phyloP scores from a whole-genome alignment of 139 green algal genomes.

The Chlorella sp. region DNA sequence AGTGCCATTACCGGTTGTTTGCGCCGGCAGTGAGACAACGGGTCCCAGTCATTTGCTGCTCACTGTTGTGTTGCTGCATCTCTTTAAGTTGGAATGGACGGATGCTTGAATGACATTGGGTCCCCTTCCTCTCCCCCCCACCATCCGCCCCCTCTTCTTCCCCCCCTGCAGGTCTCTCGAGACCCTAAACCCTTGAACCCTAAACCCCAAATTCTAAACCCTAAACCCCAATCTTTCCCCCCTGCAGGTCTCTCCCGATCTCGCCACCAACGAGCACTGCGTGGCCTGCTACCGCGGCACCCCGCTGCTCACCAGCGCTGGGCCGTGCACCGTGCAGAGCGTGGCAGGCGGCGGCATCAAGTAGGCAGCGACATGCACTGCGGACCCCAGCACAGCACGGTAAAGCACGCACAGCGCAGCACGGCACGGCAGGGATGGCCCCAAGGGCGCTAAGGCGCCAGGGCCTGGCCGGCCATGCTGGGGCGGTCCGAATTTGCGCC shows the following conservation, averaged over 20 bases:
- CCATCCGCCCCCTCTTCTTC: not conserved
- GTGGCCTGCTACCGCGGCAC: conserved; percentile 79
- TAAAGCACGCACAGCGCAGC: no score
- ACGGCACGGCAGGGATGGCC: no score
- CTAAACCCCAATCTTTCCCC: not conserved
- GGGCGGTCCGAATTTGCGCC: no score
- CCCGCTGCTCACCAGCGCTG: conserved; percentile 66
- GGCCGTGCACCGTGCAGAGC: conserved; percentile 63
- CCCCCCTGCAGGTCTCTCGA: conserved; percentile 41
- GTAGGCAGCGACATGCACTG: conserved; percentile 39
- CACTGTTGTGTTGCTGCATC: no score
- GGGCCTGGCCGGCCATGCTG: no score
- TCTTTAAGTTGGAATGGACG: no score
- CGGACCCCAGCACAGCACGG: no score
- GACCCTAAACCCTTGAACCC: not conserved
- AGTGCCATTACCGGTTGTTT: not conserved
- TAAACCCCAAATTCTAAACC: not conserved
- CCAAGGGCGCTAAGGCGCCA: no score
- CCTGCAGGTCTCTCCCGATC: conserved; percentile 57
- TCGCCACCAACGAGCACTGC: conserved; percentile 61
- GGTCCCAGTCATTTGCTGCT: no score
- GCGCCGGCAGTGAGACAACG: not conserved
- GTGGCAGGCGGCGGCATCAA: conserved; percentile 65
- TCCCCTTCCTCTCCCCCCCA: no score
- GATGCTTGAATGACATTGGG: no score